A percentile compares a stretch with the other conserved stretches of the same genome.
Evolutionary conservation across 306 rosid genomes (phyloP).

Genomic region (Prunus mongolica): DNA sequence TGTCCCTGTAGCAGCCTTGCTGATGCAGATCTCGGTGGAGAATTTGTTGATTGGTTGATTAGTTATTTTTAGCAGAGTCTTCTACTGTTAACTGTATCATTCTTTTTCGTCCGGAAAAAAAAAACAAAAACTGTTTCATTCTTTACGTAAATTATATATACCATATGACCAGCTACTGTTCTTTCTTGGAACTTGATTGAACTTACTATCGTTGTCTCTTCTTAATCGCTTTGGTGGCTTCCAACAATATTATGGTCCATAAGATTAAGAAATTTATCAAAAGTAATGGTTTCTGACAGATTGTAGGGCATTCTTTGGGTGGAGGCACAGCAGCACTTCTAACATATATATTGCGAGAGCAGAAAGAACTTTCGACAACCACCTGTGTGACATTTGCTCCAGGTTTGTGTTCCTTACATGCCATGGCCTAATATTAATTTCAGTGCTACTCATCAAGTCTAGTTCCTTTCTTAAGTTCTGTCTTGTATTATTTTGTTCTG

Average conservation of each 20-base stretch:
- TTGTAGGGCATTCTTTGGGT: constrained; percentile 97
- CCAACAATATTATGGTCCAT: background rate
- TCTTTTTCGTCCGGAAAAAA: no score
- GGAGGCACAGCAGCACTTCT: constrained; percentile 98
- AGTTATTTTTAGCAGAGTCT: background rate
- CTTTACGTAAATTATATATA: no score
- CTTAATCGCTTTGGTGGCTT: background rate
- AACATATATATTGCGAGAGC: constrained; percentile 85
- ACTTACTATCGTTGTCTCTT: background rate
- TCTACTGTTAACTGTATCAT: background rate
- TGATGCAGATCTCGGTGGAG: background rate
- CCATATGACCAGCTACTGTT: background rate
- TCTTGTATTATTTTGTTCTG: constrained; percentile 6
- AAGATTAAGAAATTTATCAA: background rate
- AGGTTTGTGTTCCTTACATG: constrained; percentile 41
- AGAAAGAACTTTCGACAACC: constrained; percentile 66
- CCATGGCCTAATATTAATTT: constrained; percentile 8
- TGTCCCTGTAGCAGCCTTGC: background rate
- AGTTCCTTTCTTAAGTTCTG: constrained; percentile 7
- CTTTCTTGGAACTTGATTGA: background rate
- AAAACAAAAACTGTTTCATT: background rate
- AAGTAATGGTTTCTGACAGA: constrained; percentile 34
- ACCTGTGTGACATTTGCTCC: constrained; percentile 91
- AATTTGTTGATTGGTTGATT: background rate
- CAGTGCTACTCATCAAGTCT: background rate